Evolutionary conservation across 306 rosid species (phyloP).

Genomic region (Oemleria cerasiformis): DNA sequence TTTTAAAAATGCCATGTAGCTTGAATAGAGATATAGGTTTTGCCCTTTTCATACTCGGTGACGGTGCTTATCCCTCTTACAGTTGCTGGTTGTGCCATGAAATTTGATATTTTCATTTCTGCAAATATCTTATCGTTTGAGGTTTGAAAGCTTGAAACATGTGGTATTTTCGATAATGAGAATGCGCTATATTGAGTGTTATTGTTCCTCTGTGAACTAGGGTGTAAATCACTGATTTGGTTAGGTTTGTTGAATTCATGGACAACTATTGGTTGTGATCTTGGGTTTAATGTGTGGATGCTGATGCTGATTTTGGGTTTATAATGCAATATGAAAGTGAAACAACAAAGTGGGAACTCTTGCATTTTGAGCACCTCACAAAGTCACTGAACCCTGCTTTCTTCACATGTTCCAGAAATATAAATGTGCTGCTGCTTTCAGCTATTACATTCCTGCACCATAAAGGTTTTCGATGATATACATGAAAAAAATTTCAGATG

Average conservation of each 20-base stretch:
- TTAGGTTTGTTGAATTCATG: no score
- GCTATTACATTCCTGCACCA: not conserved
- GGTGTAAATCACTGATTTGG: no score
- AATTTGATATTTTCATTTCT: not conserved
- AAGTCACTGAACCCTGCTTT: no score
- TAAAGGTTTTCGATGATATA: not conserved
- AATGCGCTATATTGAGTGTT: no score
- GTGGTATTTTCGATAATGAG: not conserved
- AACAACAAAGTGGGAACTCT: no score
- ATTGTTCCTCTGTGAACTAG: no score
- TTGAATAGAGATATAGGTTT: not conserved
- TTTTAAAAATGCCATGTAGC: slow-evolving; percentile 1
- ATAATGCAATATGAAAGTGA: no score
- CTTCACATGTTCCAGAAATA: not conserved
- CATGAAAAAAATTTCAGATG: not conserved
- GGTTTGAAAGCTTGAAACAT: not conserved
- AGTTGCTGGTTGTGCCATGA: not conserved
- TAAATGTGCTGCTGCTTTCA: not conserved
- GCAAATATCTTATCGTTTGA: not conserved
- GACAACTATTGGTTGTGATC: no score
- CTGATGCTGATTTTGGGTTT: no score
- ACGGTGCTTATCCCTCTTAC: not conserved
- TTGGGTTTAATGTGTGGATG: no score
- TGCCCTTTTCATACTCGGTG: not conserved
- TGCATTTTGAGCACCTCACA: no score